These are phyloP conservation scores for Diaporthe sp. DNA, from an alignment of 2,329 filamentous ascomycete species.

Conservation along the genomic window DNA sequence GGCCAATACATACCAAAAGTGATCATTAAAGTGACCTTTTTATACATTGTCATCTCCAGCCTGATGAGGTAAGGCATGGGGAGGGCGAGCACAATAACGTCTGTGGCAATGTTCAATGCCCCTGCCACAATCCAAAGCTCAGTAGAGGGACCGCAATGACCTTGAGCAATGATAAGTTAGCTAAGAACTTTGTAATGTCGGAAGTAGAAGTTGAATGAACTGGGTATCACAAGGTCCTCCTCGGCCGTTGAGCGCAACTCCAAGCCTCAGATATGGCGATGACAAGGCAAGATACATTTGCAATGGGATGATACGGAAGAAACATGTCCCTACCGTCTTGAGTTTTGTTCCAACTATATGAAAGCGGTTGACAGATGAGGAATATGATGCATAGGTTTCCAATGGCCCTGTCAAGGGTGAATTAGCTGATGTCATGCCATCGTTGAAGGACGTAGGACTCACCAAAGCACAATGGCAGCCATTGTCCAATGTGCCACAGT, in stretches of 20 bases:
- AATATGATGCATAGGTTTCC: conserved; percentile 2
- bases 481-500: conserved; percentile 9
- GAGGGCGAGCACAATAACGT: conserved; percentile 25
- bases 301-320: not conserved
- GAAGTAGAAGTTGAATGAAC: not conserved
- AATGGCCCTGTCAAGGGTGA: conserved; percentile 17
- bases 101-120: conserved; percentile 11
- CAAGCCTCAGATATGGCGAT: not conserved
- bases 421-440: not conserved
- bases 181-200: not conserved
- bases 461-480: conserved; percentile 21
- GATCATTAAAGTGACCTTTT: conserved; percentile 27
- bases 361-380: conserved; percentile 27
- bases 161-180: conserved; percentile 2
- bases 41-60: conserved; percentile 31
- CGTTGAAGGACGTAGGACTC: not conserved
- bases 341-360: conserved; percentile 28
- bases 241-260: not conserved
- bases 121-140: conserved; percentile 1
- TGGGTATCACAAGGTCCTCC: not conserved
- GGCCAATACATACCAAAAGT: not conserved
- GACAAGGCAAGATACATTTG: not conserved
- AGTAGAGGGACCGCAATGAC: conserved; percentile 1
- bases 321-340: not conserved
- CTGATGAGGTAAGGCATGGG: conserved; percentile 25